Percentiles rank a stretch among this genome's conserved stretches.
Evolutionary conservation across 352 stramenopile genomes (phyloP).

Genomic region (Discostella stelligera): DNA sequence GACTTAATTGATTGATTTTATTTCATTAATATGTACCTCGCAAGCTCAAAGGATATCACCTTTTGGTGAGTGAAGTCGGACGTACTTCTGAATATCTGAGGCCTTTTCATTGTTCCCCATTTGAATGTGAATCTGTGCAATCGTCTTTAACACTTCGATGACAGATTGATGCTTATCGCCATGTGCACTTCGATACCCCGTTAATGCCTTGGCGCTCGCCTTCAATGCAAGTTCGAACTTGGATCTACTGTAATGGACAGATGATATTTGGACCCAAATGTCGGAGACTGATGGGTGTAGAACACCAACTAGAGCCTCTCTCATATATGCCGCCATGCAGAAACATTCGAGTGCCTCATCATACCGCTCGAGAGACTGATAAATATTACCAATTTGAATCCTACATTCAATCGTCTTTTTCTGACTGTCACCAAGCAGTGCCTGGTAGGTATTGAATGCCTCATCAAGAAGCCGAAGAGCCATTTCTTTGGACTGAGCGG

Average conservation of each 20-base stretch:
- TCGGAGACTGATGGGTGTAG: constrained; percentile 43
- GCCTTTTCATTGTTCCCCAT: constrained; percentile 47
- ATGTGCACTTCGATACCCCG: constrained; percentile 41
- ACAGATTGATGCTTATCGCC: constrained; percentile 42
- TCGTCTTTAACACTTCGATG: constrained; percentile 43
- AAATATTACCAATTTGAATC: constrained; percentile 24
- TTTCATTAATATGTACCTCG: neutral
- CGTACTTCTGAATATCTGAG: constrained; percentile 39
- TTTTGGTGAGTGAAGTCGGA: constrained; percentile 21
- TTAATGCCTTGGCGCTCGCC: constrained; percentile 44
- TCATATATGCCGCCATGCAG: constrained; percentile 47
- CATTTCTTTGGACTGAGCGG: constrained; percentile 20
- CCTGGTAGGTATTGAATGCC: constrained; percentile 45
- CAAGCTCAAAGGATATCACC: neutral
- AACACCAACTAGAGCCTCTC: constrained; percentile 41
- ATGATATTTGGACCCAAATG: constrained; percentile 41
- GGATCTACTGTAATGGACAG: constrained; percentile 27
- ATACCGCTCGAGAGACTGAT: constrained; percentile 23
- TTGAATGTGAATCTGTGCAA: constrained; percentile 38
- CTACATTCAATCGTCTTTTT: constrained; percentile 34
- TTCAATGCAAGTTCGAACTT: constrained; percentile 39
- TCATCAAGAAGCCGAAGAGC: constrained; percentile 32
- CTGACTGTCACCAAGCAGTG: constrained; percentile 37
- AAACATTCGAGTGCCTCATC: constrained; percentile 41
- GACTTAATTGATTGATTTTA: constrained; percentile 3